Percentiles rank a stretch among this genome's conserved stretches.
phyloP scores from a whole-genome alignment of 2,329 filamentous ascomycete species.

The Colletotrichum sp. region DNA sequence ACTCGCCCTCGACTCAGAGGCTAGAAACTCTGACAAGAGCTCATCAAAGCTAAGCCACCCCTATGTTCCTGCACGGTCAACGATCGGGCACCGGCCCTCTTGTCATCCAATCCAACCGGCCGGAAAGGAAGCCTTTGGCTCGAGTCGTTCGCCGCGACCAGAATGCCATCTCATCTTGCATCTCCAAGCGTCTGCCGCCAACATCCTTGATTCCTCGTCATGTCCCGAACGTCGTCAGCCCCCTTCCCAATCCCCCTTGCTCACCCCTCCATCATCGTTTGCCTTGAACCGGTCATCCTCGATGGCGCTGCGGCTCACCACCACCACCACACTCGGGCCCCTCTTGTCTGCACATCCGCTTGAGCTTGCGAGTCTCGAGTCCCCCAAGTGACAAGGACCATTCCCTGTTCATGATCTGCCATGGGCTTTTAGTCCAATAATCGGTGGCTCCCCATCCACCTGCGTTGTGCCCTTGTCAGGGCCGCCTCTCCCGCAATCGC shows the following conservation, averaged over 20 bases:
- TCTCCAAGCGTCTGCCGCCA: conserved; percentile 15
- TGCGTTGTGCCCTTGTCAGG: background rate
- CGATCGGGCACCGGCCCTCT: conserved; percentile 7
- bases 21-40: background rate
- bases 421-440: conserved; percentile 8
- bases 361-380: conserved; percentile 2
- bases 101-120: conserved; percentile 7
- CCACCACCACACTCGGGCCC: background rate
- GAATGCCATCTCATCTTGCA: conserved; percentile 20
- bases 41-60: conserved; percentile 18
- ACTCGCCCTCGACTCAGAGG: background rate
- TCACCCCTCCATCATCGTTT: background rate
- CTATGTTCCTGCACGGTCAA: conserved; percentile 9
- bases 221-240: conserved; percentile 1
- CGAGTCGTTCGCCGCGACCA: conserved; percentile 1
- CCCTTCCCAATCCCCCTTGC: background rate
- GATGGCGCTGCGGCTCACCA: conserved; percentile 3
- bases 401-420: conserved; percentile 18
- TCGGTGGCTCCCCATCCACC: background rate
- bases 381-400: background rate
- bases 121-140: background rate
- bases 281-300: background rate
- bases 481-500: conserved; percentile 12
- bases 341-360: background rate
- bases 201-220: conserved; percentile 12